phyloP scores from a whole-genome alignment of 2,329 filamentous ascomycete genomes.

The Fusarium pininemorale region DNA sequence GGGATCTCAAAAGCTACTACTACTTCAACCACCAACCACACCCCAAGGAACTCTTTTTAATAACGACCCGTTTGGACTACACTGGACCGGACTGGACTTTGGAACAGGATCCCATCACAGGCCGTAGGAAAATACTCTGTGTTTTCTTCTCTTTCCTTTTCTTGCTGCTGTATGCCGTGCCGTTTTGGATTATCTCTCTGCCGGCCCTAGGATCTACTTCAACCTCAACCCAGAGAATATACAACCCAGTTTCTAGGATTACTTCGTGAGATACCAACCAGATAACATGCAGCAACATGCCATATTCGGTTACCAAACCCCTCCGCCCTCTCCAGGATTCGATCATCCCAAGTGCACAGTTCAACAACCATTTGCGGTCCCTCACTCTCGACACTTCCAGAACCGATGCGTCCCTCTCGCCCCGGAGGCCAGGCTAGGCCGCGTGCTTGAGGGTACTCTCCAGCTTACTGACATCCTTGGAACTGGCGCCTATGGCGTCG shows the following conservation, averaged over 20 bases:
- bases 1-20: constrained; percentile 32
- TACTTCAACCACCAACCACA: constrained; percentile 33
- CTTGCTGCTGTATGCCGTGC: constrained; percentile 31
- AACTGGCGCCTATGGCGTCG: constrained; percentile 94
- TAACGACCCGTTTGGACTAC: constrained; percentile 41
- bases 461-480: constrained; percentile 87
- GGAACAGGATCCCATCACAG: constrained; percentile 41
- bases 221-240: constrained; percentile 20
- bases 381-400: constrained; percentile 50
- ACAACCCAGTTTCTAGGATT: constrained; percentile 35
- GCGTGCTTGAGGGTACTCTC: constrained; percentile 82
- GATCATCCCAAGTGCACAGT: constrained; percentile 58
- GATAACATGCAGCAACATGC: constrained; percentile 69
- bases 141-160: constrained; percentile 39
- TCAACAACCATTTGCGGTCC: constrained; percentile 49
- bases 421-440: constrained; percentile 88
- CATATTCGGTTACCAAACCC: constrained; percentile 65
- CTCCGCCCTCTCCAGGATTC: constrained; percentile 65
- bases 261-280: constrained; percentile 42
- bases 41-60: constrained; percentile 33
- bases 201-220: constrained; percentile 28
- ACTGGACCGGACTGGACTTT: constrained; percentile 40
- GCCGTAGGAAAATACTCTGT: constrained; percentile 39
- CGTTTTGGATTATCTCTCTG: constrained; percentile 36
- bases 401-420: constrained; percentile 64